A percentile compares a stretch with the other conserved stretches of the same genome.
Evolutionary conservation across 2,329 filamentous ascomycete genomes (phyloP).

Genomic region (Rhynchosporium agropyri): DNA sequence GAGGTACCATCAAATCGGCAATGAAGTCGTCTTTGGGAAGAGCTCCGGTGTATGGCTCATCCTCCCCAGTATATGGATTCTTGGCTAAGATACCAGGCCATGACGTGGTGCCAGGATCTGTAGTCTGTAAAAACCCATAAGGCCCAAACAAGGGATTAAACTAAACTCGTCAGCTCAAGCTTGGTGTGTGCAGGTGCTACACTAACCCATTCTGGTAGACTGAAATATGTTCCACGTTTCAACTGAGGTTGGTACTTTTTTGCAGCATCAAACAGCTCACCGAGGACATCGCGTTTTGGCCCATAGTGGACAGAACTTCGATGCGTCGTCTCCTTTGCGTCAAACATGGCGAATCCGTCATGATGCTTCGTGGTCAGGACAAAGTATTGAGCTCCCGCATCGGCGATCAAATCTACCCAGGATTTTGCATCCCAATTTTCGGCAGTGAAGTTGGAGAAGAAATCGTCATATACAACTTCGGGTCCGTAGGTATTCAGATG

Average conservation of each 20-base stretch:
- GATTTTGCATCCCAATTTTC: conserved; percentile 52
- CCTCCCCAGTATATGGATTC: conserved; percentile 49
- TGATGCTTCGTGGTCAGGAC: conserved; percentile 53
- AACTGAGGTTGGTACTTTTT: conserved; percentile 47
- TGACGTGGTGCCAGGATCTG: conserved; percentile 39
- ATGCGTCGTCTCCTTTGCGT: conserved; percentile 45
- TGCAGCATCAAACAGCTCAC: conserved; percentile 50
- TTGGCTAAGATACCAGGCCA: conserved; percentile 45
- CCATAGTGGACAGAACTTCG: conserved; percentile 48
- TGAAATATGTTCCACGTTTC: conserved; percentile 52
- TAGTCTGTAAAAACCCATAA: conserved; percentile 48
- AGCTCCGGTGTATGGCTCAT: conserved; percentile 49
- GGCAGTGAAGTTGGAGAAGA: conserved; percentile 56
- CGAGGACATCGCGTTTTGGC: conserved; percentile 47
- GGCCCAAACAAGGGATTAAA: conserved; percentile 51
- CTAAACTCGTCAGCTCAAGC: conserved; percentile 26
- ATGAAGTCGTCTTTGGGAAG: conserved; percentile 48
- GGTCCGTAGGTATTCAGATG: conserved; percentile 54
- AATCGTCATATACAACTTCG: conserved; percentile 58
- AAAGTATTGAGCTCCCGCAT: conserved; percentile 53
- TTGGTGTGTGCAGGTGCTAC: not conserved
- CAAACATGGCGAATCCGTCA: conserved; percentile 52
- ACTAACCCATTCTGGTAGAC: conserved; percentile 49
- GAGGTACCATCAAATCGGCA: conserved; percentile 48
- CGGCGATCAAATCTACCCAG: conserved; percentile 57